Evolutionary conservation across 805 yeast species (phyloP).

Genomic region (Schizosaccharomyces octosporus): DNA sequence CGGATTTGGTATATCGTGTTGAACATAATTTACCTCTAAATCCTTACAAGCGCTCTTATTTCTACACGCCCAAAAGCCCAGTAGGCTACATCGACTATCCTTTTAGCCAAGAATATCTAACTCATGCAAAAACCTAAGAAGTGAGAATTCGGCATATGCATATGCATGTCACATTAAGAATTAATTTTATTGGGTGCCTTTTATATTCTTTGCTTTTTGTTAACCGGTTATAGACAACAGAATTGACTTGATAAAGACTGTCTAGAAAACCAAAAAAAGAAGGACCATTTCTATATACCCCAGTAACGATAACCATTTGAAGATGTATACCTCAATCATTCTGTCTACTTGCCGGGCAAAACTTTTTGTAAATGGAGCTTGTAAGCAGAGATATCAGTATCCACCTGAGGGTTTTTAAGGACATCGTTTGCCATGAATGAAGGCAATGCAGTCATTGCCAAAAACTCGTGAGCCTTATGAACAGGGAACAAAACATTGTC

Average conservation of each 20-base stretch:
- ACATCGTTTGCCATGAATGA: neutral
- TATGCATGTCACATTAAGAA: too few species aligned
- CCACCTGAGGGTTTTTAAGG: neutral
- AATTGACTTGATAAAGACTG: too few species aligned
- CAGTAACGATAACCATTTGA: too few species aligned
- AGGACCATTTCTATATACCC: too few species aligned
- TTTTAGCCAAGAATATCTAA: neutral
- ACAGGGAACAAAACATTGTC: neutral
- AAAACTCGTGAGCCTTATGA: neutral
- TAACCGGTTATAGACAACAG: too few species aligned
- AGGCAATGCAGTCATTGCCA: neutral
- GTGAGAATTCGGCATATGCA: too few species aligned
- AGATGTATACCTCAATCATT: too few species aligned
- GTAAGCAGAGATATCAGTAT: neutral
- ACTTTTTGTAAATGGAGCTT: neutral
- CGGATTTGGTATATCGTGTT: constrained; percentile 27
- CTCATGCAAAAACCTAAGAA: too few species aligned
- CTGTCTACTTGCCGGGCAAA: neutral
- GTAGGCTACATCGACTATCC: constrained; percentile 25
- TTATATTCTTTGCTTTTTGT: too few species aligned
- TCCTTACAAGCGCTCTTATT: constrained; percentile 24
- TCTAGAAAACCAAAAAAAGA: too few species aligned
- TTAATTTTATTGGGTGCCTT: too few species aligned
- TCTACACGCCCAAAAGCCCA: constrained; percentile 19
- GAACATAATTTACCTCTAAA: constrained; percentile 19